Base-by-base conservation (phyloP, 2,329 filamentous ascomycete species). In the Mycogone perniciosa region DNA sequence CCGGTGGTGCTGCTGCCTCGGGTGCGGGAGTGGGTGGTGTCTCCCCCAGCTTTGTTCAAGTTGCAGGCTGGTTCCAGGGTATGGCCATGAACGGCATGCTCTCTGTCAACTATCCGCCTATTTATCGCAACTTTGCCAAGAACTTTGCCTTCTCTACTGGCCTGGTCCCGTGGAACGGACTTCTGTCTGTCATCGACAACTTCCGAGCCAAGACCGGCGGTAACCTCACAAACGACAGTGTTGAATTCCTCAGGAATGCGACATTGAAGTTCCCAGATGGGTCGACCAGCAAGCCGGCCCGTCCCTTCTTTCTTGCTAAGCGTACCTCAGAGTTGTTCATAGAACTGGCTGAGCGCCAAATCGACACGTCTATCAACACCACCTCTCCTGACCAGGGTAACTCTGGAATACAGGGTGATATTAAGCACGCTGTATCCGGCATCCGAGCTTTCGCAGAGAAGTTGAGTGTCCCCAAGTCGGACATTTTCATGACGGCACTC, bases 21-120 rank as follows among this genome's bases (percentile, higher is more conserved):
- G 76, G 75, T 34, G 75, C 74, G 13, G 86, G 84, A 10, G 75
- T 76, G 9, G 76, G 82, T 2, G 77, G 85, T 8, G 75, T 85
- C 38, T 93, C 89, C 60, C 93, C 93, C 29, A 88, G 85, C 48
- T 96, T 97, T 65, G 78, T 77, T 41, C 89, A 96, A 63, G 84
- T 95, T 44, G 79, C 96, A 58, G 84, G 85, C 55, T 95, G 88
- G 81, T 96, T 97, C 68, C 91, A 97, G 70, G 85, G 86, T 45
- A 87, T 97, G 76, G 90, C 93, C 30, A 86, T 93, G 75, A 96
- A 93, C 68, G 91, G 93, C 57, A 97, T 97, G 93, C 77, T 96
- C 66, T 95, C 88, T 53, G 91, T 95, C 60, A 81, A 85, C 60
- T 90, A 96, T 59, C 93, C 93, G 4, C 76, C 82, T 34, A 83